phyloP scores from a whole-genome alignment of 1,284 basidiomycete species.

The Puccinia novopanici region DNA sequence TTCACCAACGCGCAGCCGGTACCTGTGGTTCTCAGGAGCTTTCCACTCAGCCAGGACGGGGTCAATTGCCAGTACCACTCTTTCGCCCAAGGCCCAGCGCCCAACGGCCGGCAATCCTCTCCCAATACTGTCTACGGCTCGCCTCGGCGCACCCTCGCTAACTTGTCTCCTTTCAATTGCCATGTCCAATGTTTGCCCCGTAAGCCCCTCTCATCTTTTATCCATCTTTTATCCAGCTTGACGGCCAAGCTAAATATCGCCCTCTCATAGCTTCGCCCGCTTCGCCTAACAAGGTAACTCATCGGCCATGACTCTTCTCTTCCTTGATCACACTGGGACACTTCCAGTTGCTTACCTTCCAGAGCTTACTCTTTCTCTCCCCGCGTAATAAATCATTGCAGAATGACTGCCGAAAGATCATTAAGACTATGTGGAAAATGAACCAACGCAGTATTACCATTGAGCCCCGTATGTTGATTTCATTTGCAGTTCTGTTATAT shows the following conservation, averaged over 20 bases:
- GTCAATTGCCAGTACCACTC: constrained; percentile 12
- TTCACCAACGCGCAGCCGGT: neutral
- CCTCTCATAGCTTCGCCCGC: neutral
- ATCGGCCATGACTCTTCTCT: neutral
- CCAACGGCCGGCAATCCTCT: neutral
- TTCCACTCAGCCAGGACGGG: constrained; percentile 22
- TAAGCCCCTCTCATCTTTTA: neutral
- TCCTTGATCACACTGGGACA: no score
- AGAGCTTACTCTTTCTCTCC: neutral
- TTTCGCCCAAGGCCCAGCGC: neutral
- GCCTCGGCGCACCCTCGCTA: neutral
- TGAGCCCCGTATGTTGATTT: constrained; percentile 5
- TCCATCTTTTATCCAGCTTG: neutral
- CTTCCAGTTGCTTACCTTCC: neutral
- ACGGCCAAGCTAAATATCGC: neutral
- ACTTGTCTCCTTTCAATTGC: constrained; percentile 15
- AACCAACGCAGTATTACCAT: neutral
- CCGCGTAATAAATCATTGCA: neutral
- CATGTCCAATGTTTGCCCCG: constrained; percentile 23
- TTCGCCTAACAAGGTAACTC: constrained; percentile 5
- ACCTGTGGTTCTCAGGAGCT: constrained; percentile 8
- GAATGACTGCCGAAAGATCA: constrained; percentile 21
- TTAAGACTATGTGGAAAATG: neutral
- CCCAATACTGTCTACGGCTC: neutral
- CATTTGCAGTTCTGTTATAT: no score